A percentile compares a stretch with the other conserved stretches of the same genome.
Conservation (phyloP, 2,329 filamentous ascomycete species). For the Aureobasidium uvarum region DNA sequence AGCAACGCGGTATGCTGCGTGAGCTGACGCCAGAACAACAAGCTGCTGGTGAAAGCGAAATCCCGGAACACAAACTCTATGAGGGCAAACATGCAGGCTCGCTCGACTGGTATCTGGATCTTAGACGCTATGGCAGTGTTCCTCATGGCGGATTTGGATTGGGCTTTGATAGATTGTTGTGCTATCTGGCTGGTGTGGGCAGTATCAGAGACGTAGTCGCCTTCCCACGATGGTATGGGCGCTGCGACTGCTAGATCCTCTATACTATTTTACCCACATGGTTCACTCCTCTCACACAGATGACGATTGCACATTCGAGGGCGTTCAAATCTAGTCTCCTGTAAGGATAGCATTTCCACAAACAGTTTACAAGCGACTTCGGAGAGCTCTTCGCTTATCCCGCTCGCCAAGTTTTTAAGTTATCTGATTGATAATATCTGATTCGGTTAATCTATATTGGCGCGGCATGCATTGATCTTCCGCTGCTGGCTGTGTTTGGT, state of each 20-base stretch:
- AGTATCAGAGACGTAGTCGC: slow-evolving; percentile 83
- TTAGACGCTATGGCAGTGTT: slow-evolving; percentile 85
- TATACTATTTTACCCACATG: not conserved
- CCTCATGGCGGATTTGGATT: slow-evolving; percentile 89
- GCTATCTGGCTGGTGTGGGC: slow-evolving; percentile 76
- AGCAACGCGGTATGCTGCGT: slow-evolving; percentile 58
- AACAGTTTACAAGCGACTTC: slow-evolving; percentile 17
- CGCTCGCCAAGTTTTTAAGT: slow-evolving; percentile 15
- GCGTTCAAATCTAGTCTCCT: not conserved
- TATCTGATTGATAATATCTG: slow-evolving; percentile 26
- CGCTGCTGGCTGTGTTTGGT: not conserved
- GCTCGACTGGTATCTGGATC: slow-evolving; percentile 82
- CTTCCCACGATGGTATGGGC: slow-evolving; percentile 70
- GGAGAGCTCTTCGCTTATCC: slow-evolving; percentile 21
- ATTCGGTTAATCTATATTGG: slow-evolving; percentile 15
- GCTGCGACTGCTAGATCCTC: slow-evolving; percentile 50
- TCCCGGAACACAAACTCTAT: slow-evolving; percentile 26
- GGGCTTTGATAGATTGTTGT: slow-evolving; percentile 82
- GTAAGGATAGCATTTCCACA: slow-evolving; percentile 4
- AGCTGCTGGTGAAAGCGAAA: slow-evolving; percentile 12
- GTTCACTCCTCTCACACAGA: not conserved
- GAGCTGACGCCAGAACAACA: slow-evolving; percentile 19
- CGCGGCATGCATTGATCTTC: slow-evolving; percentile 11
- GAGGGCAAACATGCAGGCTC: slow-evolving; percentile 30
- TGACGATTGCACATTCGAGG: not conserved